phyloP scores from a whole-genome alignment of 192 early-diverging fungal genomes.

The Backusella morwellensis region DNA sequence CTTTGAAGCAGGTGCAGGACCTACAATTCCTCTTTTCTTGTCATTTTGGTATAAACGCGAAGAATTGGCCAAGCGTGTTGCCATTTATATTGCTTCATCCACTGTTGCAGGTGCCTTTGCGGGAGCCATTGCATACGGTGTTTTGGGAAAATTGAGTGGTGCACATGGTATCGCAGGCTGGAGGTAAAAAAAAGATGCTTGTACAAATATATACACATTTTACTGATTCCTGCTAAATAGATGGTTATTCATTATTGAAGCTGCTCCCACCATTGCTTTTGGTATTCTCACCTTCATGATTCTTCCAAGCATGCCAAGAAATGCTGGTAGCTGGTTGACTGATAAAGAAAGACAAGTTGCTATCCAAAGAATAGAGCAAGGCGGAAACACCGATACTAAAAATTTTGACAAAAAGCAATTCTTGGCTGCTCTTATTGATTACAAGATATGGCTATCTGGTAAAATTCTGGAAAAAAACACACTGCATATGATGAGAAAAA shows the following conservation, averaged over 20 bases:
- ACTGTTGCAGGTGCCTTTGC: slow-evolving; percentile 74
- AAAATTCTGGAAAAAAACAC: neutral
- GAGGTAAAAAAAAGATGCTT: slow-evolving; percentile 37
- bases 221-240: slow-evolving; percentile 2
- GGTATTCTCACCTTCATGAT: slow-evolving; percentile 50
- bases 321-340: slow-evolving; percentile 28
- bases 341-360: slow-evolving; percentile 38
- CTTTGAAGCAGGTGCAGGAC: slow-evolving; percentile 25
- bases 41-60: slow-evolving; percentile 27
- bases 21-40: slow-evolving; percentile 14
- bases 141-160: slow-evolving; percentile 46
- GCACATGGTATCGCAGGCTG: slow-evolving; percentile 55
- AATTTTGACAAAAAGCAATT: slow-evolving; percentile 31
- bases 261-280: slow-evolving; percentile 56
- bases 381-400: slow-evolving; percentile 22
- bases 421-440: slow-evolving; percentile 33
- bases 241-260: slow-evolving; percentile 73
- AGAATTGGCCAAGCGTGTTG: slow-evolving; percentile 34
- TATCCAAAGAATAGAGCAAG: slow-evolving; percentile 24
- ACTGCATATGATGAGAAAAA: neutral
- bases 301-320: slow-evolving; percentile 52
- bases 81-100: slow-evolving; percentile 63
- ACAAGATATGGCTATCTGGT: slow-evolving; percentile 26
- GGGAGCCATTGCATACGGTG: slow-evolving; percentile 68
- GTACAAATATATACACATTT: neutral